These are phyloP conservation scores for Aspergillus fructus DNA, from an alignment of 2,329 filamentous ascomycete species.

Conservation along the genomic window DNA sequence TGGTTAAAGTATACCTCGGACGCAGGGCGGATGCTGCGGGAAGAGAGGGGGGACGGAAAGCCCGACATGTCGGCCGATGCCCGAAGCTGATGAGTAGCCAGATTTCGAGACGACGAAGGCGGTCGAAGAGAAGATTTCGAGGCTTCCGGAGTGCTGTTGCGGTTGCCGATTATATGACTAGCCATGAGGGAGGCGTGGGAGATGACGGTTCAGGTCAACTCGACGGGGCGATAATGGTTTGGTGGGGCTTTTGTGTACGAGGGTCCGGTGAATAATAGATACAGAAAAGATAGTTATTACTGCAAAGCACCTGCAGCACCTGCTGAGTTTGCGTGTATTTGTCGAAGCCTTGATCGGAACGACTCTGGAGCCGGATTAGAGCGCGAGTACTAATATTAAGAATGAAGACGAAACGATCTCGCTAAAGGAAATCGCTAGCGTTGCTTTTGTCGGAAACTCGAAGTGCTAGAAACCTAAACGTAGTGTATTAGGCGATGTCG, in stretches of 20 bases:
- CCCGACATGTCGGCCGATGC: slow-evolving; percentile 95
- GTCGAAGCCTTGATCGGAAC: slow-evolving; percentile 13
- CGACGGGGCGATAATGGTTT: slow-evolving; percentile 4
- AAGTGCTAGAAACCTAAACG: slow-evolving; percentile 27
- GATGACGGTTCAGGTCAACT: slow-evolving; percentile 8
- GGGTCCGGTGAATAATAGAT: slow-evolving; percentile 32
- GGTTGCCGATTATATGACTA: slow-evolving; percentile 72
- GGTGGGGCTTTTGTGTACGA: slow-evolving; percentile 15
- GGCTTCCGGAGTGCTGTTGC: slow-evolving; percentile 95
- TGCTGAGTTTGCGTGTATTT: slow-evolving; percentile 59
- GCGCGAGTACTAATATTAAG: slow-evolving; percentile 14
- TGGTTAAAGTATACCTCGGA: slow-evolving; percentile 91
- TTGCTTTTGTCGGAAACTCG: slow-evolving; percentile 13
- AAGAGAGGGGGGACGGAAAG: slow-evolving; percentile 69
- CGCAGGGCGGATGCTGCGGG: slow-evolving; percentile 81
- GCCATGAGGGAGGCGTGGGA: slow-evolving; percentile 47
- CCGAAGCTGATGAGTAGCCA: slow-evolving; percentile 81
- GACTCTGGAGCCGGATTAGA: slow-evolving; percentile 7
- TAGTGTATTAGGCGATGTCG: slow-evolving; percentile 31
- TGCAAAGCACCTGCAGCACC: slow-evolving; percentile 72
- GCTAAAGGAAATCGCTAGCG: slow-evolving; percentile 16
- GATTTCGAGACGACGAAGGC: slow-evolving; percentile 75
- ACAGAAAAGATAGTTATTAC: slow-evolving; percentile 40
- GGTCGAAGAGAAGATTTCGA: slow-evolving; percentile 78
- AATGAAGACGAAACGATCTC: slow-evolving; percentile 22